A percentile compares a stretch with the other conserved stretches of the same genome.
Evolutionary conservation across 306 rosid species (phyloP).

Genomic region (Trifolium pratense): DNA sequence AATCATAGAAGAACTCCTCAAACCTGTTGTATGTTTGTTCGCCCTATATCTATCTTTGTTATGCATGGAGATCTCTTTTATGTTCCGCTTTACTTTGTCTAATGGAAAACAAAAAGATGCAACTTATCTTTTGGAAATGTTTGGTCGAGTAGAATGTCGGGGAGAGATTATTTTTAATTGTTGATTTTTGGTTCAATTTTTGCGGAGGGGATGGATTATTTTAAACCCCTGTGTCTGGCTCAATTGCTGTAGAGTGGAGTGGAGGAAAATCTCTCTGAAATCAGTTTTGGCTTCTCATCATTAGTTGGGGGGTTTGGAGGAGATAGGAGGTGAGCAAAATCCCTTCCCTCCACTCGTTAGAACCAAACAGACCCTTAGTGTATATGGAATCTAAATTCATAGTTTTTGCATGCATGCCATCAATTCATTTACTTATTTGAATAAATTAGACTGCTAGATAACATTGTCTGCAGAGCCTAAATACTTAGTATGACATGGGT

Average conservation of each 20-base stretch:
- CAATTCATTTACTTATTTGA: slow-evolving; percentile 16
- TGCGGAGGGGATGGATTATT: too few species aligned
- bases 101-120: too few species aligned
- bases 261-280: too few species aligned
- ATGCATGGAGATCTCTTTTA: neutral
- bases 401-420: neutral
- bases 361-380: neutral
- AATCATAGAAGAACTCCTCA: slow-evolving; percentile 90
- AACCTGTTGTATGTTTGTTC: slow-evolving; percentile 75
- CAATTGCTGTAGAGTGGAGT: too few species aligned
- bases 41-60: neutral
- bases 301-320: neutral
- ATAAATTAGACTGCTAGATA: neutral
- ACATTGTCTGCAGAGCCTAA: neutral
- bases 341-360: neutral
- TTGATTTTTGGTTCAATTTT: too few species aligned
- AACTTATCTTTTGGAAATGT: too few species aligned
- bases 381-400: neutral
- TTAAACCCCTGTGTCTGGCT: too few species aligned
- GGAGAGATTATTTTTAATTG: too few species aligned
- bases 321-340: neutral
- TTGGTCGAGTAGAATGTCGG: too few species aligned
- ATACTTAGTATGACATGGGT: neutral
- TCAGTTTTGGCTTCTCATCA: too few species aligned
- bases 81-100: too few species aligned